phyloP scores from a whole-genome alignment of 257 asterid genomes.

The Gynochthodes officinalis region DNA sequence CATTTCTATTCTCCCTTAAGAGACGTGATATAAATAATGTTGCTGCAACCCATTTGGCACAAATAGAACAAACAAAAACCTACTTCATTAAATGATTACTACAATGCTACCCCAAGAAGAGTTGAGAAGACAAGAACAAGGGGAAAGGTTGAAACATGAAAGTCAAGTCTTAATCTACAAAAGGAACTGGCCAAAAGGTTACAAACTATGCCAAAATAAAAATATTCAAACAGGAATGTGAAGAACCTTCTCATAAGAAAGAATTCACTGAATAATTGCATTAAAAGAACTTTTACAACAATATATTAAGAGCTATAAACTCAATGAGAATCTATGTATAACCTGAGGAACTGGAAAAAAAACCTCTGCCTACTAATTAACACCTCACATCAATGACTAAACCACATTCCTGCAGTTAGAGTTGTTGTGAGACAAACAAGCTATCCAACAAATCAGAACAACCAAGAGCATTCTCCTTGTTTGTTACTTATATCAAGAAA shows the following conservation, averaged over 20 bases:
- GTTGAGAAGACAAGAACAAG: neutral
- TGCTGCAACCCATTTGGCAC: neutral
- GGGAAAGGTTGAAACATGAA: neutral
- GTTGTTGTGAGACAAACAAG: neutral
- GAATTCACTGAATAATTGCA: no score
- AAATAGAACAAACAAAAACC: neutral
- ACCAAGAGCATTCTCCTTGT: neutral
- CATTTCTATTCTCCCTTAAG: no score
- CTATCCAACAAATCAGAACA: neutral
- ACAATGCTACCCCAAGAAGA: neutral
- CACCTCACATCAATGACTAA: neutral
- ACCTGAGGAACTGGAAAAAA: neutral
- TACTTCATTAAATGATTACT: no score
- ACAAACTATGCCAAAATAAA: neutral
- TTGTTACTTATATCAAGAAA: neutral
- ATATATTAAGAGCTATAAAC: neutral
- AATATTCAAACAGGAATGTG: neutral
- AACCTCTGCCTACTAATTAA: neutral
- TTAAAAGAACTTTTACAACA: neutral
- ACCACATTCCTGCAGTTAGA: neutral
- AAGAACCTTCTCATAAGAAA: neutral
- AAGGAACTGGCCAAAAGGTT: no score
- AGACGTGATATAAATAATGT: no score
- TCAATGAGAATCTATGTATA: neutral
- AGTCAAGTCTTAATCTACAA: no score